Percentiles rank a stretch among this genome's conserved stretches.
Evolutionary conservation across 2,329 filamentous ascomycete genomes (phyloP).

Genomic region (Penicillium sp.): DNA sequence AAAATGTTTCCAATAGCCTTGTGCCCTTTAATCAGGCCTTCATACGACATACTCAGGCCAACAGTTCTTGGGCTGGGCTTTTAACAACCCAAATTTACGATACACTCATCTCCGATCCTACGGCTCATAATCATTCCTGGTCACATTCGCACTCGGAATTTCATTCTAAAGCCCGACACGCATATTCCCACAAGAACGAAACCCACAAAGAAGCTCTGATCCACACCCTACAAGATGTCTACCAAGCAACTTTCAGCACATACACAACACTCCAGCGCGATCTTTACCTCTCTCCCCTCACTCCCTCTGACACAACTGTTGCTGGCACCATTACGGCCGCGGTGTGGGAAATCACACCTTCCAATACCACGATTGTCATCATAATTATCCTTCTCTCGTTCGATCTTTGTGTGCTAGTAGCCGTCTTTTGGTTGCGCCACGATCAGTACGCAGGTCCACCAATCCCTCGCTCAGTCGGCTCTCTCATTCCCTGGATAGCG

Average conservation of each 20-base stretch:
- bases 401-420: conserved; percentile 16
- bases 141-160: neutral
- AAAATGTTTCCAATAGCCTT: conserved; percentile 16
- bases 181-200: neutral
- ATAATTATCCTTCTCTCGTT: conserved; percentile 19
- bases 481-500: conserved; percentile 17
- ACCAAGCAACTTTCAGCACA: conserved; percentile 16
- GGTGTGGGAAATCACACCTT: conserved; percentile 14
- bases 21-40: conserved; percentile 12
- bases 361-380: conserved; percentile 13
- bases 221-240: conserved; percentile 4
- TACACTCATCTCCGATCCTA: neutral
- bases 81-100: conserved; percentile 14
- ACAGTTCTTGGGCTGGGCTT: conserved; percentile 10
- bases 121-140: neutral
- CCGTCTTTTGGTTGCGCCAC: conserved; percentile 17
- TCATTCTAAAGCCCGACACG: neutral
- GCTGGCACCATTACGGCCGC: conserved; percentile 7
- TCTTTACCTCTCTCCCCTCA: conserved; percentile 7
- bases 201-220: neutral
- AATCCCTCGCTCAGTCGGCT: conserved; percentile 19
- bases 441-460: conserved; percentile 14
- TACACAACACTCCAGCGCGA: conserved; percentile 17
- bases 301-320: neutral
- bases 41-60: neutral